Evolutionary conservation across 345 rosid species (phyloP), one percentile per base, ranked within the genome.

Genomic region (Populus nigra): DNA sequence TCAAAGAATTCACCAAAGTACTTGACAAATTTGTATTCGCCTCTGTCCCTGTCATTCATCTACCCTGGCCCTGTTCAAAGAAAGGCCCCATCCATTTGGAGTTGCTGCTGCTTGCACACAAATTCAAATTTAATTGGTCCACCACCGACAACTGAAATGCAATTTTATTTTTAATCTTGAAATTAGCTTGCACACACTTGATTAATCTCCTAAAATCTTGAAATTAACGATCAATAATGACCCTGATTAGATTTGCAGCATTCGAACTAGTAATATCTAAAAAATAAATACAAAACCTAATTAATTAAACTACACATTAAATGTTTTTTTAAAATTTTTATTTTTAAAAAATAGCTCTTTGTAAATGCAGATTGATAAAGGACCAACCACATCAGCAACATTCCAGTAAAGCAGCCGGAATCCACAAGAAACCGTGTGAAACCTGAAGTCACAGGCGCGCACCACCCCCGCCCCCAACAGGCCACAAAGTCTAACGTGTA

Each of bases 381-480:
- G 7, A 25, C 66, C 49, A 15, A 7, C 1, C 17, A 29, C 7
- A 2, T 8, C 25, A 17, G 16, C 53, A 59, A 1, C 53, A n/a
- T 3, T 61, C 59, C 59, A 53, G 71, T 45, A 73, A 27, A 38
- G 50, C 17, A 73, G 55, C 45, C 71, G 17, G 27, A 63, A 57
- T 73, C 50, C 41, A 65, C 73, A 76, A 11, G 59, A 53, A 53
- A 53, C 61, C 47, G 49, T 15, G 69, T 16, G 13, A 38, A 41
- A 39, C 59, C 33, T 68, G 35, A 69, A 55, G 88, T 83, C 86
- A 79, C 76, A 77, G 86, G 65, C 81, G 75, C 18, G 65, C 81
- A 76, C 84, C 87, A 77, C 79, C 61, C 47, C 29, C 65, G 50
- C 72, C 29, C 41, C 36, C 22, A 36, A 20, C 22, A 41, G 15